Evolutionary conservation across 1,284 basidiomycete species (phyloP), one percentile per base, ranked within the genome.

Genomic region (Cystobasidiaceae sp.): DNA sequence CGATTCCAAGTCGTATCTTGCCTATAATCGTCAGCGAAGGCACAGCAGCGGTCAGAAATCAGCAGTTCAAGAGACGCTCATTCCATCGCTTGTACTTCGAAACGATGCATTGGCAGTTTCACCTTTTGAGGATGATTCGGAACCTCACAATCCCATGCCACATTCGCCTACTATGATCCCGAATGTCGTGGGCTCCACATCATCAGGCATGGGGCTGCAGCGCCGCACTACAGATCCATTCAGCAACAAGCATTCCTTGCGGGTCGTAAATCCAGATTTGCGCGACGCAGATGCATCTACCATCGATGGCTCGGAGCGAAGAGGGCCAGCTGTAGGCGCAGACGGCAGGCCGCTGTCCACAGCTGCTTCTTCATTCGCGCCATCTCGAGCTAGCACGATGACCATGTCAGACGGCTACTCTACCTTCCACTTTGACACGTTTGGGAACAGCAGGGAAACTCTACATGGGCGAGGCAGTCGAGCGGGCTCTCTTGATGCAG

Each of bases 221-320:
- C 11, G 61, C 9, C 61, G 61, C 6, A 64, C 61, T 11, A 64
- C 61, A 13, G 61, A 64, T 49, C 61, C 61, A 4, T 64, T 64
- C 34, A 34, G 51, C 21, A 51, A 54, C 11, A 64, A 64, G 45
- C 50, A 64, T 19, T 51, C 46, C 13, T 32, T 64, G 25, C 50
- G 61, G 19, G 61, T 64, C 32, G 27, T 64, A 28, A 64, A 64
- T 49, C 51, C 51, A 25, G 61, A 64, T 33, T 11, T 28, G 7
- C 46, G 46, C 6, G 33, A 30, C 27, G 33, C 55, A 6, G 51
- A n/a, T 8, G 8, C 37, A 11, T 39, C 37, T 11, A 39, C 37
- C 54, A 11, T 39, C 37, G 37, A 11, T 11, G n/a, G 37, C n/a
- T n/a, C n/a, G n/a, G n/a, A n/a, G n/a, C n/a, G n/a, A n/a, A n/a